Conservation (phyloP, 805 yeast genomes). For the Torulaspora gathmanii region DNA sequence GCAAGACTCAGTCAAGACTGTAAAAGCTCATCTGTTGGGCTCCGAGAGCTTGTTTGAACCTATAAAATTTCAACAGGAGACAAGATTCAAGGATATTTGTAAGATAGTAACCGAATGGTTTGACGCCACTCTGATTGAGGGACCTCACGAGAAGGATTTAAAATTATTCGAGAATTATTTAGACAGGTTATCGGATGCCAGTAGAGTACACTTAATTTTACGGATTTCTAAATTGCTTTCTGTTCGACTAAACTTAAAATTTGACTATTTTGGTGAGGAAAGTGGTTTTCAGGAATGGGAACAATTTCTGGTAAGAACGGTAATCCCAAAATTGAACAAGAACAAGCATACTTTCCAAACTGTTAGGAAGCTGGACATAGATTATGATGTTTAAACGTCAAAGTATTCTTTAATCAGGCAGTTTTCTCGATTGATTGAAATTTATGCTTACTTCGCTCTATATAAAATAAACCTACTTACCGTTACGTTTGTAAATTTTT, state of each 20-base stretch:
- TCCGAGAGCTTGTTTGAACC: constrained; percentile 27
- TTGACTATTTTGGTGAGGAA: constrained; percentile 6
- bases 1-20: constrained; percentile 8
- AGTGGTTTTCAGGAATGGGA: constrained; percentile 34
- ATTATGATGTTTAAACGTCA: constrained; percentile 18
- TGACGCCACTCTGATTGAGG: constrained; percentile 28
- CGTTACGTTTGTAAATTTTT: constrained; percentile 6
- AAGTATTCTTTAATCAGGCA: no score
- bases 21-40: constrained; percentile 21
- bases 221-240: constrained; percentile 25
- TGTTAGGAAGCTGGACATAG: constrained; percentile 23
- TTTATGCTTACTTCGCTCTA: constrained; percentile 7
- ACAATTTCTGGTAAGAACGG: constrained; percentile 19
- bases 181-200: constrained; percentile 25
- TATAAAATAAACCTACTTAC: constrained; percentile 9
- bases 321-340: constrained; percentile 29
- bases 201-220: constrained; percentile 27
- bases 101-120: constrained; percentile 39
- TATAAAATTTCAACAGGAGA: constrained; percentile 35
- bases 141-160: constrained; percentile 42
- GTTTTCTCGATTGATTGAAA: not conserved
- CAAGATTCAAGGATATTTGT: constrained; percentile 37
- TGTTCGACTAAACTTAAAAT: constrained; percentile 17
- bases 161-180: constrained; percentile 37
- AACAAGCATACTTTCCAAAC: constrained; percentile 24